Base-by-base conservation (phyloP, 305 asterid genomes). In the Lippia alba region DNA sequence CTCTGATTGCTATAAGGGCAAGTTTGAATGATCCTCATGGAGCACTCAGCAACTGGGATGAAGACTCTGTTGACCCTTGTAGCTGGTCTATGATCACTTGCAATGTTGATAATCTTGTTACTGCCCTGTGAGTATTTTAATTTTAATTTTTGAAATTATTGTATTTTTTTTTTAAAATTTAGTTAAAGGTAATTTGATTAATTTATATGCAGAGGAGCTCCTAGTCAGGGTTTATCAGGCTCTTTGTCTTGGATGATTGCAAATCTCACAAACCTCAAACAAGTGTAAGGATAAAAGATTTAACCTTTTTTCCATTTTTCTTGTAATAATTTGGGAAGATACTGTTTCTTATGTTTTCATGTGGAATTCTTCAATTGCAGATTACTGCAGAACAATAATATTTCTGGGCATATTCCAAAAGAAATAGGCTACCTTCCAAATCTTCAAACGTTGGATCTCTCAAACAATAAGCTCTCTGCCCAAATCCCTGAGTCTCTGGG, bases 11-110 rank as follows among this genome's bases (percentile, higher is more conserved):
- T 58, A 69, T 94, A 51, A 88, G 80, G 77, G 85, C 71, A 56
- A 72, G 76, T 48, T 66, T 91, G 66, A 68, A 69, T 59, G 99
- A 94, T 73, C 99, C 99, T 20, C 91, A 82, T 79, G 97, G 99
- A 71, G 96, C 87, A 72, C 77, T 94, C 12, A 80, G 75, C 80
- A 89, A 94, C 70, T 94, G 99, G 97, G 99, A 94, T 74, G 97
- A 85, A 54, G 87, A 86, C 69, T 91, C 97, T 34, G 99, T 89
- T 45, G 99, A 94, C 80, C 97, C 99, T 34, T 94, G 99, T 75
- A 87, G 97, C 80, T 94, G 99, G 99, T 83, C 94, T 53, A 89
- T 88, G 97, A 88, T 94, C 71, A 94, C 97, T 77, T 94, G 99
- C 82, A 88, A 90, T 76, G 49, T 87, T 71, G 89, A 88, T 74